Percentiles rank a stretch among this genome's conserved stretches.
Evolutionary conservation across 2,329 filamentous ascomycete genomes (phyloP).

Genomic region (Massarina eburnea): DNA sequence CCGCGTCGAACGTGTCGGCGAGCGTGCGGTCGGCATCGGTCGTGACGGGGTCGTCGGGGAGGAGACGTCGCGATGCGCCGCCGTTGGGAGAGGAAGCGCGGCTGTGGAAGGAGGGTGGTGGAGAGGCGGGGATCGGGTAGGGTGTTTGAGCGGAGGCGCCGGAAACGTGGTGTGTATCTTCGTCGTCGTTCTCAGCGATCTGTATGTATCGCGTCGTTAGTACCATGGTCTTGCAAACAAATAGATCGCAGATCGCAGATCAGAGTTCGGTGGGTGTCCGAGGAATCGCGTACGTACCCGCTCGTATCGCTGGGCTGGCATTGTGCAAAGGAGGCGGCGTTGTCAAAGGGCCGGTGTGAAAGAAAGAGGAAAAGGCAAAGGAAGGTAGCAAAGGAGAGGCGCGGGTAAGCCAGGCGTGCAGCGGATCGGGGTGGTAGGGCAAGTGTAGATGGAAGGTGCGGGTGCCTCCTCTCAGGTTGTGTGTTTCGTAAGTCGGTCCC

Average conservation of each 20-base stretch:
- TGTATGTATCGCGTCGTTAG: constrained; percentile 25
- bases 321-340: constrained; percentile 25
- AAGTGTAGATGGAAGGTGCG: not conserved
- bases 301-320: constrained; percentile 53
- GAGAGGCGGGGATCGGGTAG: constrained; percentile 49
- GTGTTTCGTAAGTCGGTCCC: constrained; percentile 15
- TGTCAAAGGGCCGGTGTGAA: constrained; percentile 4
- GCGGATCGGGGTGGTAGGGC: too few relatives aligned
- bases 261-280: too few relatives aligned
- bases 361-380: constrained; percentile 9
- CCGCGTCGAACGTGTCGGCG: constrained; percentile 84
- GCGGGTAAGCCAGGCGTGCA: constrained; percentile 9
- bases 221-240: too few relatives aligned
- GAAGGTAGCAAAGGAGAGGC: constrained; percentile 1
- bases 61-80: constrained; percentile 53
- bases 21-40: constrained; percentile 74
- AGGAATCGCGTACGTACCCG: constrained; percentile 51
- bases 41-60: constrained; percentile 54
- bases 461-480: constrained; percentile 1
- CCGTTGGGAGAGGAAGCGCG: constrained; percentile 68
- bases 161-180: constrained; percentile 34
- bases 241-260: too few relatives aligned
- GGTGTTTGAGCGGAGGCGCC: constrained; percentile 28
- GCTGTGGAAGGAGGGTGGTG: constrained; percentile 82
- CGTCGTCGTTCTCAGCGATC: constrained; percentile 49